These are phyloP conservation scores for Fraxinus latifolia DNA, from an alignment of 305 asterid species.

Conservation along the genomic window DNA sequence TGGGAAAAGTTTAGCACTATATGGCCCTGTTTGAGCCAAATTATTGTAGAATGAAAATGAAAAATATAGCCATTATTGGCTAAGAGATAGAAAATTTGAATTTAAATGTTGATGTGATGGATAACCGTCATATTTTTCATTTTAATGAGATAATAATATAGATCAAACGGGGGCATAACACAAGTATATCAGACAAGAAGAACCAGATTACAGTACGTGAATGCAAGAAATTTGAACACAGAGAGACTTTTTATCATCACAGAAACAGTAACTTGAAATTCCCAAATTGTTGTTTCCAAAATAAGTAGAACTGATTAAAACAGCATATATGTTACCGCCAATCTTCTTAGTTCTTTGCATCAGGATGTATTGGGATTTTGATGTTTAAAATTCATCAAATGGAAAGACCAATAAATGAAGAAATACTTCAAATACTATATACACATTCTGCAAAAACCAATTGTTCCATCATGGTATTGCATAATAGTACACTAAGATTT, in stretches of 20 bases:
- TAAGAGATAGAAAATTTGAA: too few species aligned
- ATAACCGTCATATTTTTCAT: too few species aligned
- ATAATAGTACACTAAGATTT: neutral
- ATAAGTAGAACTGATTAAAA: neutral
- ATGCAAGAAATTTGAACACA: neutral
- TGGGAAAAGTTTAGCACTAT: conserved; percentile 4
- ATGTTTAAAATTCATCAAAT: neutral
- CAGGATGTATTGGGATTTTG: neutral
- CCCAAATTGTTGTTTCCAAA: neutral
- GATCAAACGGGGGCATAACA: neutral
- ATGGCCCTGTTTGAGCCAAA: too few species aligned
- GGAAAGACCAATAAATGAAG: neutral
- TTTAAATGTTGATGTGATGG: too few species aligned
- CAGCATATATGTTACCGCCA: neutral
- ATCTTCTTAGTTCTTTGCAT: conserved; percentile 1
- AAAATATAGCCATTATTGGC: too few species aligned
- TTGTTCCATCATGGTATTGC: neutral
- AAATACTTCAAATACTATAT: neutral
- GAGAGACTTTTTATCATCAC: neutral
- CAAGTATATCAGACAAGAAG: conserved; percentile 13
- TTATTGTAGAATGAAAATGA: too few species aligned
- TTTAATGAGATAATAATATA: too few species aligned
- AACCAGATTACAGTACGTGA: neutral
- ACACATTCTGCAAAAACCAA: neutral
- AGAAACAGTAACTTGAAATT: neutral